Evolutionary conservation across 1,284 basidiomycete species (phyloP), one percentile per base, ranked within the genome.

Genomic region (Stereum hirsutum): DNA sequence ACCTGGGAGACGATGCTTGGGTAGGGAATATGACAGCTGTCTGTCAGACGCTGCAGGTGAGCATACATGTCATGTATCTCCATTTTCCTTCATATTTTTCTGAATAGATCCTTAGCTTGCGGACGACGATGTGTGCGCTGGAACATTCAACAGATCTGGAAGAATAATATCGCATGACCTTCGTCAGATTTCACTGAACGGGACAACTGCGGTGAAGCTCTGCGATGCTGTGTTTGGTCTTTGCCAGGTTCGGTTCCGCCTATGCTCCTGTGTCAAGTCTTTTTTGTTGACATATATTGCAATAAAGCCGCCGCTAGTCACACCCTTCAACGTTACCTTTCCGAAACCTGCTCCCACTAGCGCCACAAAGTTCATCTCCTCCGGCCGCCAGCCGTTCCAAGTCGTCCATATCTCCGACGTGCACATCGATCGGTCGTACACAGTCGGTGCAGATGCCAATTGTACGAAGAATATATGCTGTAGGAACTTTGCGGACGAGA

Each of bases 391-490:
- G 21, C 67, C 72, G 0, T 66, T 76, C 52, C 65, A 69, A 46
- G 72, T 74, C 6, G 66, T 63, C 30, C 64, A 78, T 54, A 66
- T 76, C 48, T 74, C 71, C 49, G 74, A 76, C 52, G 70, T 69
- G 4, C 75, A 76, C 49, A 72, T 78, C 41, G 75, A 76, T 49
- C 59, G 70, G 30, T 50, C 62, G 20, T 75, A 76, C 51, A 65
- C 66, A 21, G 73, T 74, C 23, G 75, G 75, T 8, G 54, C 75
- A 1, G 72, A 77, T 35, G 67, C 68, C 4, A 64, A 67, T 33
- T 80, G 77, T 58, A 73, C 69, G 12, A 77, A 78, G 50, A 69
- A 70, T 5, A 72, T 81, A 19, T 80, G 77, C 53, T 80, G 77
- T 59, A 61, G 73, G 40, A 64, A 70, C 41, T 77, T 62, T 49